These are phyloP conservation scores for Mycena galopus DNA, from an alignment of 768 basidiomycete genomes.

Conservation along the genomic window DNA sequence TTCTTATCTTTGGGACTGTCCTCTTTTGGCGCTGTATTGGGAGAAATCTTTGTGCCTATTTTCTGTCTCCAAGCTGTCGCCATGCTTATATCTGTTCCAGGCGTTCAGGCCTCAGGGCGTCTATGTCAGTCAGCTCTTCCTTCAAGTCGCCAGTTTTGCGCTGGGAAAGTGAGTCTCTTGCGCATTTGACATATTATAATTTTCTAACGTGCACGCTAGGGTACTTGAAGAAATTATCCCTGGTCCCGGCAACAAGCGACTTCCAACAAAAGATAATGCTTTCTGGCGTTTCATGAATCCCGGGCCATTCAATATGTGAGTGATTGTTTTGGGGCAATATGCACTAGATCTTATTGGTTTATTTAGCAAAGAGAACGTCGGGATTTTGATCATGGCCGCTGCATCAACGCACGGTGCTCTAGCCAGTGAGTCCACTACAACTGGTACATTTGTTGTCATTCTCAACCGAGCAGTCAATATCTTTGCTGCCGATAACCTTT, in stretches of 20 bases:
- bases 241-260: constrained; percentile 32
- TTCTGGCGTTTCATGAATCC: constrained; percentile 59
- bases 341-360: neutral
- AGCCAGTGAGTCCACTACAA: constrained; percentile 39
- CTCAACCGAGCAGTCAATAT: constrained; percentile 46
- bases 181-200: neutral
- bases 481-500: constrained; percentile 59
- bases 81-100: constrained; percentile 11
- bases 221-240: constrained; percentile 35
- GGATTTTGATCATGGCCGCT: constrained; percentile 60
- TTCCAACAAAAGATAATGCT: constrained; percentile 32
- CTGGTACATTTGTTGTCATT: neutral
- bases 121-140: constrained; percentile 40
- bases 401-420: constrained; percentile 58
- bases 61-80: neutral
- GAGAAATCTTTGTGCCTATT: constrained; percentile 27
- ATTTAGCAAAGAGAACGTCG: constrained; percentile 59
- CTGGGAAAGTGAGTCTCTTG: constrained; percentile 30
- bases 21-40: constrained; percentile 48
- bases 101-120: constrained; percentile 35
- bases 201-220: constrained; percentile 6
- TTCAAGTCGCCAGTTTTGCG: constrained; percentile 32
- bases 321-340: neutral
- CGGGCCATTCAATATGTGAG: constrained; percentile 56
- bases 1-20: constrained; percentile 45